phyloP scores from a whole-genome alignment of 2,329 filamentous ascomycete species.

The Pseudogymnoascus sp. region DNA sequence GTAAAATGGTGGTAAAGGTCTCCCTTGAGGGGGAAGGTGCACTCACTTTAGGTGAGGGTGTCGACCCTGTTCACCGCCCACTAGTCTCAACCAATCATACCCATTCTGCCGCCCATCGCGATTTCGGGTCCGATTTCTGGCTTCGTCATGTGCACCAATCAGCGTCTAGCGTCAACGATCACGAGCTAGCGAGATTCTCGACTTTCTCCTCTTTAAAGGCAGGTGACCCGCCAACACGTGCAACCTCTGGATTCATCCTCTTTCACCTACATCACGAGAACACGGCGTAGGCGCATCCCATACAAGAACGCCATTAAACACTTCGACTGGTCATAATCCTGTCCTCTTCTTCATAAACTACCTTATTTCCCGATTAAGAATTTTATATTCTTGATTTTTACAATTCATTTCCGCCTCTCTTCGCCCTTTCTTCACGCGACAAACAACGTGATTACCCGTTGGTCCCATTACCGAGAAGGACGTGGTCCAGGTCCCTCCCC shows the following conservation, averaged over 20 bases:
- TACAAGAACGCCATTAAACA: not conserved
- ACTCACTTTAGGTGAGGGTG: not conserved
- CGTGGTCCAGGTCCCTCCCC: not conserved
- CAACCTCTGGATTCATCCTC: not conserved
- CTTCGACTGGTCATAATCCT: not conserved
- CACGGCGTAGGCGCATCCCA: not conserved
- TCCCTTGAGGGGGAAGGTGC: not conserved
- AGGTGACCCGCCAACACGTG: slow-evolving; percentile 7
- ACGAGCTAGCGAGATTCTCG: slow-evolving; percentile 8
- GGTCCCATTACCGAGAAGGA: slow-evolving; percentile 1
- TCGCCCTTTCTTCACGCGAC: not conserved
- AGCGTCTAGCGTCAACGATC: slow-evolving; percentile 2
- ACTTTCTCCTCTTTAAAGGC: slow-evolving; percentile 8
- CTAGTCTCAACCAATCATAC: not conserved
- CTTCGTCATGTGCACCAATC: slow-evolving; percentile 8
- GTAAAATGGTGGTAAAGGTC: too few relatives aligned
- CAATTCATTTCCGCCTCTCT: not conserved
- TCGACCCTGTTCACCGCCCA: not conserved
- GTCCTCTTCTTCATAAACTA: slow-evolving; percentile 3
- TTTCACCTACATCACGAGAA: slow-evolving; percentile 6
- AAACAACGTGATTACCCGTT: slow-evolving; percentile 8
- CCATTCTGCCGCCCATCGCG: not conserved
- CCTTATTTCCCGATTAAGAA: slow-evolving; percentile 6
- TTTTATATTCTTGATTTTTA: not conserved
- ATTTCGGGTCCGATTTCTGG: not conserved